phyloP scores from a whole-genome alignment of 768 basidiomycete genomes.

The Mycena capillaripes region DNA sequence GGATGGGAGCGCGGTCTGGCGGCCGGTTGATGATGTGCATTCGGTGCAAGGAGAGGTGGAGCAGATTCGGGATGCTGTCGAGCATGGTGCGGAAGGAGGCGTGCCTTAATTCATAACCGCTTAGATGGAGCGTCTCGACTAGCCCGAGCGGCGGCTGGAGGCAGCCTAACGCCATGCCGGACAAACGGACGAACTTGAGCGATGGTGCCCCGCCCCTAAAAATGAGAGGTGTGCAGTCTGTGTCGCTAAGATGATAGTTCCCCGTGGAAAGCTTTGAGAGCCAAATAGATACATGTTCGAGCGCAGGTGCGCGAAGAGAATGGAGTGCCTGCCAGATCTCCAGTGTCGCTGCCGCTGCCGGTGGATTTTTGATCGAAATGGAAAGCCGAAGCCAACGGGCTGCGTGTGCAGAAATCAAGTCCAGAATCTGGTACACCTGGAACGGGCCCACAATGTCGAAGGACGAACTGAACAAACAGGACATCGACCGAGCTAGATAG shows the following conservation, averaged over 20 bases:
- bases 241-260: slow-evolving; percentile 46
- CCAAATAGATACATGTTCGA: slow-evolving; percentile 57
- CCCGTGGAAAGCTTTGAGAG: slow-evolving; percentile 45
- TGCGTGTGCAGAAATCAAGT: slow-evolving; percentile 50
- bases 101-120: slow-evolving; percentile 56
- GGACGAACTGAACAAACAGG: slow-evolving; percentile 54
- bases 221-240: slow-evolving; percentile 47
- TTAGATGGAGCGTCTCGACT: slow-evolving; percentile 59
- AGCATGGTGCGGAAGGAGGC: slow-evolving; percentile 53
- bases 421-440: slow-evolving; percentile 46
- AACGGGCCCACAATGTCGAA: slow-evolving; percentile 45
- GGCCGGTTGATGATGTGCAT: slow-evolving; percentile 45
- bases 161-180: slow-evolving; percentile 55
- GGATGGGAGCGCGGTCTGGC: slow-evolving; percentile 42
- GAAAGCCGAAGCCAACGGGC: slow-evolving; percentile 56
- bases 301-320: slow-evolving; percentile 45
- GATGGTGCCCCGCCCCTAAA: slow-evolving; percentile 48
- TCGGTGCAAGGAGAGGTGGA: slow-evolving; percentile 58
- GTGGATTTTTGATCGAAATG: slow-evolving; percentile 42
- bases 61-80: slow-evolving; percentile 49
- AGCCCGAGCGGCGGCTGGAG: slow-evolving; percentile 53
- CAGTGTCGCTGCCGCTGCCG: slow-evolving; percentile 38
- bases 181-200: slow-evolving; percentile 57
- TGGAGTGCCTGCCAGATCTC: slow-evolving; percentile 47
- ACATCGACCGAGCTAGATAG: slow-evolving; percentile 54